phyloP scores from a whole-genome alignment of 23 red algal species.

The Gracilariopsis chorda region DNA sequence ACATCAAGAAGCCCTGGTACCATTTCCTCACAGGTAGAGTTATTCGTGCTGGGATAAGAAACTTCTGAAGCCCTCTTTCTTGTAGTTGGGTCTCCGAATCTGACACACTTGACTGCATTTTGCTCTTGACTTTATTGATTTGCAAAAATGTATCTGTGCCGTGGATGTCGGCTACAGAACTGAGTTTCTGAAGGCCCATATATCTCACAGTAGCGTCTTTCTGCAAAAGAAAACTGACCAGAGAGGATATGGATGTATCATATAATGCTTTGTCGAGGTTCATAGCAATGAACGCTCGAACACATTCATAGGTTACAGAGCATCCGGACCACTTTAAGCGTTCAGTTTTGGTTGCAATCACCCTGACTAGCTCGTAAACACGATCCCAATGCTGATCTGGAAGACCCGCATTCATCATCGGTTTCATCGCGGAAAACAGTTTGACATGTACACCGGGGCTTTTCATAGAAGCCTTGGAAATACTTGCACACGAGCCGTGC shows the following conservation, averaged over 20 bases:
- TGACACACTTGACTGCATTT: conserved; percentile 69
- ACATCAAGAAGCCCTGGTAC: conserved; percentile 57
- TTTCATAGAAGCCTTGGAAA: conserved; percentile 51
- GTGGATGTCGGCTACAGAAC: conserved; percentile 36
- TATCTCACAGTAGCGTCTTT: conserved; percentile 91
- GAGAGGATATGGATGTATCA: conserved; percentile 8
- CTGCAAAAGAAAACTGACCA: conserved; percentile 67
- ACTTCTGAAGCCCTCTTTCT: conserved; percentile 73
- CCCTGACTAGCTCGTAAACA: conserved; percentile 60
- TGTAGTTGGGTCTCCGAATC: conserved; percentile 86
- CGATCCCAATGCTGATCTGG: background rate
- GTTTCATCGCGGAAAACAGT: conserved; percentile 48
- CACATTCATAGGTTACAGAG: conserved; percentile 84
- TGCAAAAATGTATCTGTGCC: conserved; percentile 2
- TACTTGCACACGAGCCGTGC: background rate
- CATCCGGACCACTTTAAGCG: conserved; percentile 33
- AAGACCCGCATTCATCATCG: background rate
- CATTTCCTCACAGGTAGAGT: conserved; percentile 54
- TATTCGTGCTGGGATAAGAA: conserved; percentile 61
- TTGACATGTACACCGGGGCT: conserved; percentile 79
- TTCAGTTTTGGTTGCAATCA: conserved; percentile 70
- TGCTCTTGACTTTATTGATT: conserved; percentile 59
- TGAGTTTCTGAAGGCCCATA: conserved; percentile 74
- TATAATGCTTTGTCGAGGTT: conserved; percentile 12
- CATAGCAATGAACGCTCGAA: conserved; percentile 68